Percentiles rank a stretch among this genome's conserved stretches.
These are phyloP conservation scores for Trametes meyenii DNA, from an alignment of 768 basidiomycete species.

Conservation along the genomic window DNA sequence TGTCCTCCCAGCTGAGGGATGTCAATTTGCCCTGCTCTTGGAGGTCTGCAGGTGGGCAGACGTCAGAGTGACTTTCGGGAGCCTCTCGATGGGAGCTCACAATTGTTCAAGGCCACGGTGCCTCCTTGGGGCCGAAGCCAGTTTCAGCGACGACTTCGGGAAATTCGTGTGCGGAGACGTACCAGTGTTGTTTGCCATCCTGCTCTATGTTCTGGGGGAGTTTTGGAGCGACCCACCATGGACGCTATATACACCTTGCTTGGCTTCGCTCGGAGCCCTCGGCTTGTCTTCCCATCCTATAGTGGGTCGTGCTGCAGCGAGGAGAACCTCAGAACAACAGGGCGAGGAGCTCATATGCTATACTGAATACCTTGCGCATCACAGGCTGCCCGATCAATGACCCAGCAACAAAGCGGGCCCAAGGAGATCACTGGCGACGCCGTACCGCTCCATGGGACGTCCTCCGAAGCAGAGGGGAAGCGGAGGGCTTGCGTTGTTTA, in stretches of 20 bases:
- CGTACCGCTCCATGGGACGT: conserved; percentile 11
- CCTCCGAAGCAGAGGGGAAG: neutral
- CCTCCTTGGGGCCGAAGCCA: conserved; percentile 10
- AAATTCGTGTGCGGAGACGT: neutral
- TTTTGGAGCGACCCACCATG: neutral
- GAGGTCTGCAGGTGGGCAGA: conserved; percentile 47
- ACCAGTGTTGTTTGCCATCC: conserved; percentile 15
- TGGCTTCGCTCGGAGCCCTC: conserved; percentile 15
- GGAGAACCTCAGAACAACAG: conserved; percentile 11
- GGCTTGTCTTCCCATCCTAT: neutral
- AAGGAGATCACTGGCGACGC: conserved; percentile 16
- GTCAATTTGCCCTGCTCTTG: conserved; percentile 47
- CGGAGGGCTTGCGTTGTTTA: conserved; percentile 1
- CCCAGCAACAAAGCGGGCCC: conserved; percentile 9
- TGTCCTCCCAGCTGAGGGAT: conserved; percentile 59
- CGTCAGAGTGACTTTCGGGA: neutral
- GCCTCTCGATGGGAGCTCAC: conserved; percentile 31
- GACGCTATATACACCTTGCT: conserved; percentile 19
- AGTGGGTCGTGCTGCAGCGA: conserved; percentile 7
- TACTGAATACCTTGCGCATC: conserved; percentile 22
- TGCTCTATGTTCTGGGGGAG: conserved; percentile 10
- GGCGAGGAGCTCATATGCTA: conserved; percentile 19
- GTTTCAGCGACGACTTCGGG: neutral
- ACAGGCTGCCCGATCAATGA: conserved; percentile 24
- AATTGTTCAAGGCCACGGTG: conserved; percentile 42